Base-by-base conservation (phyloP, 371 early-diverging fungal genomes). In the Quaeritorhiza haematococci region DNA sequence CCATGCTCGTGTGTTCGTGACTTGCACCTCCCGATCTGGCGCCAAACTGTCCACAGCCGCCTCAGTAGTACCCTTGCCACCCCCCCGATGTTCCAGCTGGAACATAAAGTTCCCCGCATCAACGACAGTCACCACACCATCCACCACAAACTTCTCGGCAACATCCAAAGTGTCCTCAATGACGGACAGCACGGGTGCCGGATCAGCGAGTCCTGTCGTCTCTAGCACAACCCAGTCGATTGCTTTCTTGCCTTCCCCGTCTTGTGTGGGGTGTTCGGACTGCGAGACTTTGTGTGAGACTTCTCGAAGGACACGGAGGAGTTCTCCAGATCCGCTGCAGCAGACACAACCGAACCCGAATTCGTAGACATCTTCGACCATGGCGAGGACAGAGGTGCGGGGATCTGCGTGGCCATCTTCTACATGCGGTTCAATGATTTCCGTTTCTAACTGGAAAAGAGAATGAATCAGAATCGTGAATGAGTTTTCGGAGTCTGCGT, bases 151-250 rank as follows among this genome's bases (percentile, higher is more conserved):
- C n/a, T n/a, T n/a, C n/a, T n/a, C n/a, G n/a, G n/a, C n/a, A n/a
- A n/a, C n/a, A 13, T 38, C 38, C 13, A n/a, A n/a, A 13, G n/a
- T 10, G 10, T 38, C 13, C 10, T 10, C 58, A 33, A 24, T 63
- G 54, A 13, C 42, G 26, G 27, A 58, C 38, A 61, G 35, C 15
- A 69, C 62, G 15, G 70, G 70, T 3, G 65, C 70, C 6, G 70
- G 71, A 41, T 70, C 71, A 21, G 71, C 71, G 29, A 70, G 44
- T 3, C 72, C 71, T 1, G 71, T 70, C 32, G 71, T 70, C 47
- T 70, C 71, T 2, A 70, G 50, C 30, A 70, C 58, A 24, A 69
- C 66, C 38, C 58, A 60, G 23, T 64, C 52, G 15, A 64, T 60
- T 1, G 35, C 27, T 3, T 60, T 44, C 26, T 34, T 59, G 26